Evolutionary conservation across 495 filamentous ascomycete genomes (phyloP), one percentile per base, ranked within the genome.

Genomic region (Haplographium delicatum): DNA sequence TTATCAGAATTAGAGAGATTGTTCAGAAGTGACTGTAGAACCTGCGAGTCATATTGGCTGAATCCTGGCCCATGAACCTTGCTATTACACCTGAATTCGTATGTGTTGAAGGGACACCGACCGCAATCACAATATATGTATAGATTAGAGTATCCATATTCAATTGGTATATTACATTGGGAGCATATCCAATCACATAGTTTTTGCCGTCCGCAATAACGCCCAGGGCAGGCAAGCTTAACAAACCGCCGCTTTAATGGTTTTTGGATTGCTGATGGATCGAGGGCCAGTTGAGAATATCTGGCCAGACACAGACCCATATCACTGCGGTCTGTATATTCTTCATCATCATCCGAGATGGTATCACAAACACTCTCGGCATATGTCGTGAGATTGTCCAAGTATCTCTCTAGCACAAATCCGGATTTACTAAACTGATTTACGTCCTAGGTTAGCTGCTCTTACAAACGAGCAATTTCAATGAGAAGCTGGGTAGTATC

Each of bases 401-500:
- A 48, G 22, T 54, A 61, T 45, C 53, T 46, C 26, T 59, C 26
- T 10, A 61, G 45, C 8, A 25, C 30, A 25, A 59, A 37, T 39
- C 24, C 51, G n/a, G n/a, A 33, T 23, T n/a, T n/a, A 20, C 35
- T 39, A 7, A 15, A 19, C n/a, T 20, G 35, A 19, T 39, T 19
- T 11, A 2, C 40, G 1, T 28, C 38, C 30, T 33, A 27, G n/a
- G 39, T 35, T 22, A 28, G 40, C 28, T 23, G 18, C 18, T 33
- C 37, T 34, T 28, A 54, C 22, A 65, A 38, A 24, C 53, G 41
- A 30, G 38, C 48, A 25, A 62, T 52, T 33, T 62, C 57, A 11
- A 43, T 46, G 20, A 62, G 16, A 31, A 65, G 60, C 23, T 60
- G 34, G 13, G 40, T 41, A 2, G 62, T 60, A 30, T 62, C 57